Evolutionary conservation across 768 basidiomycete species (phyloP).

Genomic region (Rhodotorula babjevae): DNA sequence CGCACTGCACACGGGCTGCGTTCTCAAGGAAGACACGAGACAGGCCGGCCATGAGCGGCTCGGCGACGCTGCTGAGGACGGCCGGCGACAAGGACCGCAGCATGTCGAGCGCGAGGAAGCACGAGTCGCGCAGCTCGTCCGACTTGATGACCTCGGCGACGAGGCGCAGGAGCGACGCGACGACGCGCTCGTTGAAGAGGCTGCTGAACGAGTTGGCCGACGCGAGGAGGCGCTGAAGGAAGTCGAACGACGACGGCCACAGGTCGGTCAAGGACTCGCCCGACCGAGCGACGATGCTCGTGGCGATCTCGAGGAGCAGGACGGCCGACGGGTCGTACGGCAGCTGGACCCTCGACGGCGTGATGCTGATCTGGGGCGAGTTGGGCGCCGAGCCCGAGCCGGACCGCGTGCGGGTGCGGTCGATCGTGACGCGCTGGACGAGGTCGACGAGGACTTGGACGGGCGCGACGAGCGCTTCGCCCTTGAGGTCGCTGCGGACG

Average conservation of each 20-base stretch:
- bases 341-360: constrained; percentile 50
- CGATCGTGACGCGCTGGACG: constrained; percentile 83
- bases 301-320: constrained; percentile 90
- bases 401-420: constrained; percentile 48
- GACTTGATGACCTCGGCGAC: constrained; percentile 76
- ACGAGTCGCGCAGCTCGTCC: constrained; percentile 81
- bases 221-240: constrained; percentile 73
- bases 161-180: constrained; percentile 79
- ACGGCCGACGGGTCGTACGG: constrained; percentile 94
- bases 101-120: constrained; percentile 88
- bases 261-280: constrained; percentile 76
- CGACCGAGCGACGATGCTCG: constrained; percentile 75
- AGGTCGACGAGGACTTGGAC: constrained; percentile 81
- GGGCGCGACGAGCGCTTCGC: constrained; percentile 74
- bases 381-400: constrained; percentile 11
- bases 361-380: constrained; percentile 30
- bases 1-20: constrained; percentile 63
- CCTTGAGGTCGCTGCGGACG: constrained; percentile 62
- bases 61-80: constrained; percentile 78
- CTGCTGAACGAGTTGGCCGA: constrained; percentile 77
- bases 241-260: constrained; percentile 94
- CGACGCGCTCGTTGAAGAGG: constrained; percentile 86
- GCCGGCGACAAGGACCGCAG: constrained; percentile 70
- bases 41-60: constrained; percentile 81
- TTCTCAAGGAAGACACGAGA: constrained; percentile 73